Conservation (phyloP, 73 alveolate species). For the Paramecium primaurelia region DNA sequence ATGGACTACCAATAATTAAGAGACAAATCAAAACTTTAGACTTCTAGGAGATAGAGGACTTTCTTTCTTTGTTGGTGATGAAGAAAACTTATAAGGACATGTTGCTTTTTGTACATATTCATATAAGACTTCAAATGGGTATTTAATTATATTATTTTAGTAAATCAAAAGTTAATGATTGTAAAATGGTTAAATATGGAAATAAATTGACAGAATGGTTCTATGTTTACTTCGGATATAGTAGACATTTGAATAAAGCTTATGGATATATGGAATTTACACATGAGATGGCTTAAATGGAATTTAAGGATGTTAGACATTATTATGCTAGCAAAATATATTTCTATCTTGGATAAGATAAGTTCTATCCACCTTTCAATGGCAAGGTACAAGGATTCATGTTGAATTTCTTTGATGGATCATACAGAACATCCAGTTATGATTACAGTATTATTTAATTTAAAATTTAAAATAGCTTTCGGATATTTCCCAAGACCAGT, state of each 20-base stretch:
- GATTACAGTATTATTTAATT: neutral
- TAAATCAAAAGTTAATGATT: neutral
- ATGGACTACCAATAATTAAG: constrained; percentile 8
- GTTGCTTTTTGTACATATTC: constrained; percentile 36
- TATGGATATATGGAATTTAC: constrained; percentile 35
- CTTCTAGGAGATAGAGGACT: constrained; percentile 32
- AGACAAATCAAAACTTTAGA: neutral
- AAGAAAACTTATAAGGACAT: neutral
- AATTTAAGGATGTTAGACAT: constrained; percentile 8
- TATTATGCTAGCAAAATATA: neutral
- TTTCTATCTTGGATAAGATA: constrained; percentile 40
- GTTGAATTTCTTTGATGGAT: constrained; percentile 27
- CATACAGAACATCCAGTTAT: neutral
- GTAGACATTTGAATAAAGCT: neutral
- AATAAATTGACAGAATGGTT: constrained; percentile 7
- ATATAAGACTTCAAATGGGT: neutral
- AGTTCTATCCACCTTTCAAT: constrained; percentile 48
- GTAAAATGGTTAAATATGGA: constrained; percentile 19
- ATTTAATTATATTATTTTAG: neutral
- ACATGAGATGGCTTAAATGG: neutral
- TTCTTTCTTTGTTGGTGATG: constrained; percentile 38
- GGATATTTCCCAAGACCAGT: constrained; percentile 21
- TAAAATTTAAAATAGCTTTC: neutral
- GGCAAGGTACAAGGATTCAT: neutral
- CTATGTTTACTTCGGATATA: constrained; percentile 37